phyloP scores from a whole-genome alignment of 164 flowering plant species.

The Buxus sempervirens region DNA sequence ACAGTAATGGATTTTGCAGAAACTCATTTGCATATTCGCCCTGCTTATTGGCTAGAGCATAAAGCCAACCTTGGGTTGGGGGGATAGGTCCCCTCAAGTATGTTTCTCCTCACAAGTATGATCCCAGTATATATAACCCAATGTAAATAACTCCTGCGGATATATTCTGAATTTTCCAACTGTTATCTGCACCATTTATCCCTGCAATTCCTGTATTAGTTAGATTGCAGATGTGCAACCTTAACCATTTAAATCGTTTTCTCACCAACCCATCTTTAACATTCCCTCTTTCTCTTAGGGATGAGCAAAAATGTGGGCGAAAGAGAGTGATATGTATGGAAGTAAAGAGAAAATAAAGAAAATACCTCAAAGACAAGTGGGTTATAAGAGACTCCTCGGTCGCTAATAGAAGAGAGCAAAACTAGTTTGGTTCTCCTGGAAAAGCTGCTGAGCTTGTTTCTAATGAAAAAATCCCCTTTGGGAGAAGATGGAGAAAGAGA shows the following conservation, averaged over 20 bases:
- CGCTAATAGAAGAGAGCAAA: constrained; percentile 27
- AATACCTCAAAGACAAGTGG: constrained; percentile 63
- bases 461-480: constrained; percentile 14
- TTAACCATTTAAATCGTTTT: too few species aligned
- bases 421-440: constrained; percentile 19
- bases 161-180: not conserved
- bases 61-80: too few species aligned
- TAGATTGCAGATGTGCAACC: not conserved
- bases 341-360: not conserved
- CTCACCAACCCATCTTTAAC: not conserved
- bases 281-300: not conserved
- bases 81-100: not conserved
- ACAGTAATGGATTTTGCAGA: too few species aligned
- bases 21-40: too few species aligned
- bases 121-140: not conserved
- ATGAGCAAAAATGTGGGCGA: not conserved
- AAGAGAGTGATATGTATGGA: not conserved
- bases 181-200: not conserved
- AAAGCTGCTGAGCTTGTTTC: constrained; percentile 12
- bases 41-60: too few species aligned
- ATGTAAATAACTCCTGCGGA: not conserved
- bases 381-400: constrained; percentile 35
- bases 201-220: not conserved
- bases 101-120: too few species aligned
- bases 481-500: constrained; percentile 27